Conservation (phyloP, 257 asterid species). For the Solanum sejunctum region DNA sequence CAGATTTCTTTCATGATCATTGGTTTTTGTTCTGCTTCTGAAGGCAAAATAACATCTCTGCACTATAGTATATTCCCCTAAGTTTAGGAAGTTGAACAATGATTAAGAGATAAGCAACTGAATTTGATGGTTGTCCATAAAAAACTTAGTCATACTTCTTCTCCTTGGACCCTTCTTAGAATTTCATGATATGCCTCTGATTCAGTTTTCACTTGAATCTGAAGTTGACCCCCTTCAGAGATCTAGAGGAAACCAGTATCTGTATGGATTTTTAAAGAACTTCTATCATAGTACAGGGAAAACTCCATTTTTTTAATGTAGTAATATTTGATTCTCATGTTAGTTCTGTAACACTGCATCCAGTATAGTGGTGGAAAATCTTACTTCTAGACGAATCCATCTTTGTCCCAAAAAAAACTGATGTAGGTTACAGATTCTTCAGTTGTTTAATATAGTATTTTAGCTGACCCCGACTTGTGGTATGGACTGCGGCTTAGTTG, state of each 20-base stretch:
- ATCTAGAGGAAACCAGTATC: neutral
- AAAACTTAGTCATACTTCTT: neutral
- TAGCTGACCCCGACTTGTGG: neutral
- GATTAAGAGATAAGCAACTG: neutral
- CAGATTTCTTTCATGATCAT: neutral
- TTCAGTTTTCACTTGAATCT: neutral
- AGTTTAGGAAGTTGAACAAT: neutral
- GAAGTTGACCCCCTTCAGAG: neutral
- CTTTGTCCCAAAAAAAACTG: neutral
- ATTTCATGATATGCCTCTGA: neutral
- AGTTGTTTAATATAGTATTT: neutral
- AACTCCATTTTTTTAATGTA: neutral
- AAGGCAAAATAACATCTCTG: neutral
- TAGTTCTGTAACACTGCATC: neutral
- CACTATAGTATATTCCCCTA: neutral
- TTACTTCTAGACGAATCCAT: neutral
- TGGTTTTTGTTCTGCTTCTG: neutral
- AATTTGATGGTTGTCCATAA: neutral
- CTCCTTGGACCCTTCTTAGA: neutral
- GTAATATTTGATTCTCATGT: neutral
- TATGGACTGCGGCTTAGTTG: neutral
- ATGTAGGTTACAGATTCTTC: neutral
- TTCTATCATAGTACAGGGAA: neutral
- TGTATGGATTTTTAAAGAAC: neutral
- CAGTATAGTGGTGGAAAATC: neutral